Conservation (phyloP, 257 asterid species). For the Solanum lycopersicoides region DNA sequence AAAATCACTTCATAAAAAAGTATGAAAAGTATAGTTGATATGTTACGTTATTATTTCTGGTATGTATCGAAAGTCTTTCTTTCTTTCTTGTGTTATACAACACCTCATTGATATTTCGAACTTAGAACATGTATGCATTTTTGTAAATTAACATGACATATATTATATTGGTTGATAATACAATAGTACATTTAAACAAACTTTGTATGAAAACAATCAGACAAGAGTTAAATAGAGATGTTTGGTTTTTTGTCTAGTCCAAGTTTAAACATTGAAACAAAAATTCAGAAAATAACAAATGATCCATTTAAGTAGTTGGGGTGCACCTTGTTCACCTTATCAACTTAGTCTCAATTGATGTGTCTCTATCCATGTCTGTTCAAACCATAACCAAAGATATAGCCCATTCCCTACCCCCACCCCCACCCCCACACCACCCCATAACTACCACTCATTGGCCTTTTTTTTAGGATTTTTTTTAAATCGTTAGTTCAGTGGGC, state of each 20-base stretch:
- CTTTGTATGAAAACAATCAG: not conserved
- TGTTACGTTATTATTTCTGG: not conserved
- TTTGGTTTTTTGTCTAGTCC: not conserved
- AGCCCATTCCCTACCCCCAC: not conserved
- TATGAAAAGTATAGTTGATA: not conserved
- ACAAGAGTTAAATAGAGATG: not conserved
- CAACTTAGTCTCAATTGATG: conserved; percentile 1
- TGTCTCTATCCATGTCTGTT: conserved; percentile 24
- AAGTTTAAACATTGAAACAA: not conserved
- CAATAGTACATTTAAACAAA: not conserved
- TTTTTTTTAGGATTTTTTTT: not conserved
- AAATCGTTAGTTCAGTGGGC: not conserved
- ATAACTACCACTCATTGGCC: not conserved
- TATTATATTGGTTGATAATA: not conserved
- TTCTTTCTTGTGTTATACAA: not conserved
- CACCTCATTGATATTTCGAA: not conserved
- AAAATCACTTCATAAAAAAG: not conserved
- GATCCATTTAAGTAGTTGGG: not conserved
- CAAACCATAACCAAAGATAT: not conserved
- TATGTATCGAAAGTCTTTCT: not conserved
- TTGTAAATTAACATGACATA: not conserved
- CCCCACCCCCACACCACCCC: not conserved
- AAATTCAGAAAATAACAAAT: not conserved
- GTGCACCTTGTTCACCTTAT: conserved; percentile 19
- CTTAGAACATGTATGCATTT: not conserved